phyloP scores from a whole-genome alignment of 495 filamentous ascomycete genomes.

The Podospora fimiseda region DNA sequence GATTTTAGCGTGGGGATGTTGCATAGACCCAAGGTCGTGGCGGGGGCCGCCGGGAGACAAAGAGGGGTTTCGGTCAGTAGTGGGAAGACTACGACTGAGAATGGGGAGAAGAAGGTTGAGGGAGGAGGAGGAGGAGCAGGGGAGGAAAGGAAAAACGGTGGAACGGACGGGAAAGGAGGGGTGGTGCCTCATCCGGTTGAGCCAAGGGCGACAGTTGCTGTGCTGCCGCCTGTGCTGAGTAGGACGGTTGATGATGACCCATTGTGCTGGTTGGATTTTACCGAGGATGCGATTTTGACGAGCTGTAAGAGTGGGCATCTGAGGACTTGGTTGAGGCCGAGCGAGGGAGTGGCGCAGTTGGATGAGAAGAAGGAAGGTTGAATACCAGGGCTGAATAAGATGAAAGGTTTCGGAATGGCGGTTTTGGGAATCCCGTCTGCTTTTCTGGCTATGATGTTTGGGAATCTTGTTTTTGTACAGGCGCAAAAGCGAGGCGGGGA shows the following conservation, averaged over 20 bases:
- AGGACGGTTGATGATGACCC: conserved; percentile 84
- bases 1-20: conserved; percentile 97
- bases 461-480: no score
- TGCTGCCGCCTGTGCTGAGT: conserved; percentile 90
- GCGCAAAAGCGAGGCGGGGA: no score
- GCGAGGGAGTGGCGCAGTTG: conserved; percentile 11
- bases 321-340: conserved; percentile 16
- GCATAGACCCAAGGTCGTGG: conserved; percentile 61
- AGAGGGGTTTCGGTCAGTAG: neutral
- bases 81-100: neutral
- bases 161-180: conserved; percentile 30
- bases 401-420: no score
- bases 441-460: no score
- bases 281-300: conserved; percentile 86
- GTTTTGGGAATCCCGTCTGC: neutral
- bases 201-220: conserved; percentile 68
- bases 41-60: conserved; percentile 23
- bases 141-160: conserved; percentile 29
- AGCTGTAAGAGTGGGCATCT: conserved; percentile 62
- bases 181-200: conserved; percentile 71
- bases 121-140: neutral
- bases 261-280: conserved; percentile 82
- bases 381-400: neutral
- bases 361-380: conserved; percentile 9
- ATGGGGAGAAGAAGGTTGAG: conserved; percentile 37